These are phyloP conservation scores for Chaetothyriales sp. DNA, from an alignment of 2,329 filamentous ascomycete genomes.

Conservation along the genomic window DNA sequence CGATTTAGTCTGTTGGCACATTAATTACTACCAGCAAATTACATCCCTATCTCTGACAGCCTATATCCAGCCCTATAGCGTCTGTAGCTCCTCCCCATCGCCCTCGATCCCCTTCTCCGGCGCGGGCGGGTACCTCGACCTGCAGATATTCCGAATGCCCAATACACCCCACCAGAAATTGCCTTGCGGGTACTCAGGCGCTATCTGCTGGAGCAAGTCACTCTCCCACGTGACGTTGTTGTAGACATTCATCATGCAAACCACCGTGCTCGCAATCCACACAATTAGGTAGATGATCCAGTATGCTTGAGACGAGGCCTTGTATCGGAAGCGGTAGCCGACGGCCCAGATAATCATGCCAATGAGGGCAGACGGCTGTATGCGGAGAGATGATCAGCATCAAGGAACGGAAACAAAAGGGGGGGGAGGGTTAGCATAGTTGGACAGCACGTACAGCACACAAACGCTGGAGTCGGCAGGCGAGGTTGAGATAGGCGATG, in stretches of 20 bases:
- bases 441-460: conserved; percentile 6
- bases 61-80: neutral
- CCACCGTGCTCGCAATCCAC: conserved; percentile 8
- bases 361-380: conserved; percentile 8
- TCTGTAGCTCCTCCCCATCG: neutral
- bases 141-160: conserved; percentile 6
- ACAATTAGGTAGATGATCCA: conserved; percentile 12
- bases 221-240: conserved; percentile 13
- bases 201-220: conserved; percentile 10
- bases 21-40: neutral
- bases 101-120: conserved; percentile 4
- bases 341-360: conserved; percentile 12
- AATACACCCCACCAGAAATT: conserved; percentile 9
- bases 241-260: conserved; percentile 13
- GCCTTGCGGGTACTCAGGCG: conserved; percentile 7
- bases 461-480: conserved; percentile 8
- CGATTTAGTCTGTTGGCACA: too few relatives aligned
- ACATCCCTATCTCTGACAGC: neutral
- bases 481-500: conserved; percentile 10
- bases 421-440: neutral
- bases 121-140: conserved; percentile 1
- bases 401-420: neutral
- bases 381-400: neutral
- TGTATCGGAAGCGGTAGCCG: conserved; percentile 9
- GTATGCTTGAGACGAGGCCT: conserved; percentile 9